A percentile compares a stretch with the other conserved stretches of the same genome.
phyloP scores from a whole-genome alignment of 108 stramenopile species.

The Stephanodiscus triporus region DNA sequence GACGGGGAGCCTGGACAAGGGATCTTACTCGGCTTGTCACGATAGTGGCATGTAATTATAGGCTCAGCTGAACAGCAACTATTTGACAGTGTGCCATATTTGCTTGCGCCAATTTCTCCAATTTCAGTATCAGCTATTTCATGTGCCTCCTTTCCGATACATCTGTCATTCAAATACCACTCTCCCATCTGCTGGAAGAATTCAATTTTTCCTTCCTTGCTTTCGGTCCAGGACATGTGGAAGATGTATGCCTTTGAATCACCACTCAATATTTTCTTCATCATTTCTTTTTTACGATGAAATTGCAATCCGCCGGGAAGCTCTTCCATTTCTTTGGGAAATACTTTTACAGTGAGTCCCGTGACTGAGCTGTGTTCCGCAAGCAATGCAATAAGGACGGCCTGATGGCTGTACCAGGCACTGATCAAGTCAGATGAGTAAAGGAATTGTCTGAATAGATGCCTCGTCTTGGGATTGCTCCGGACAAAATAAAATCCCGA shows the following conservation, averaged over 20 bases:
- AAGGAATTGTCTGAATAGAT: slow-evolving; percentile 54
- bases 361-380: slow-evolving; percentile 58
- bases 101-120: neutral
- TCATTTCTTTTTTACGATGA: slow-evolving; percentile 40
- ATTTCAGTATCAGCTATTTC: slow-evolving; percentile 21
- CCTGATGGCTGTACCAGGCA: slow-evolving; percentile 72
- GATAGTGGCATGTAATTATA: slow-evolving; percentile 67
- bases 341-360: slow-evolving; percentile 79
- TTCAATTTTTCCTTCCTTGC: slow-evolving; percentile 79
- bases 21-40: slow-evolving; percentile 78
- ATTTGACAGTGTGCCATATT: slow-evolving; percentile 23
- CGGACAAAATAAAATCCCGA: no score
- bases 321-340: slow-evolving; percentile 53
- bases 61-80: slow-evolving; percentile 75
- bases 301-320: slow-evolving; percentile 68
- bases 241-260: slow-evolving; percentile 29
- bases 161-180: slow-evolving; percentile 68
- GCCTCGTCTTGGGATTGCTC: no score
- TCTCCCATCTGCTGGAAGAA: slow-evolving; percentile 82
- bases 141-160: slow-evolving; percentile 35
- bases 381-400: slow-evolving; percentile 67
- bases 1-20: slow-evolving; percentile 67
- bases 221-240: slow-evolving; percentile 90
- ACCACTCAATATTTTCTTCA: slow-evolving; percentile 53
- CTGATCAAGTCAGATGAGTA: slow-evolving; percentile 64